phyloP scores from a whole-genome alignment of 768 basidiomycete species.

The Trametes gibbosa region DNA sequence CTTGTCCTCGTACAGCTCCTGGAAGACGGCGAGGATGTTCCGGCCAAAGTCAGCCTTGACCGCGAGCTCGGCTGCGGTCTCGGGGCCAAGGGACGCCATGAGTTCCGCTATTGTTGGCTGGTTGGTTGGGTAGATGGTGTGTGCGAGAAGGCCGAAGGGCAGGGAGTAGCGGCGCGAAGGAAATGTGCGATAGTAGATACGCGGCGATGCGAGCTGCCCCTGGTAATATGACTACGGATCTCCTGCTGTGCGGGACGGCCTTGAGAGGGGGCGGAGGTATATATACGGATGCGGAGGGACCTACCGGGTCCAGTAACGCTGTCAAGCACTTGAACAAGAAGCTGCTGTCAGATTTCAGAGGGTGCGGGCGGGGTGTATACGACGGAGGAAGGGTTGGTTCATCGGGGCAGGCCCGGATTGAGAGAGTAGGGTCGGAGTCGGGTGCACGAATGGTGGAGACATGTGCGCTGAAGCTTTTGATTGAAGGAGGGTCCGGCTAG shows the following conservation, averaged over 20 bases:
- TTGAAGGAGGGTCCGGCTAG: too few species aligned
- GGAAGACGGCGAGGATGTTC: slow-evolving; percentile 28
- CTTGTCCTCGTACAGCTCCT: slow-evolving; percentile 29
- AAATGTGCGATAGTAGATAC: too few species aligned
- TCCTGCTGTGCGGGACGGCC: too few species aligned
- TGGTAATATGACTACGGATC: neutral
- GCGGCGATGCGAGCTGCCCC: neutral
- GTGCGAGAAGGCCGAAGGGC: neutral
- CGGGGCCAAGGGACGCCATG: slow-evolving; percentile 11
- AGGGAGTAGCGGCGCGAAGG: too few species aligned
- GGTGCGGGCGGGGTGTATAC: slow-evolving; percentile 1
- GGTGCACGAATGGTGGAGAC: too few species aligned
- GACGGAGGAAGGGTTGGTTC: slow-evolving; percentile 6
- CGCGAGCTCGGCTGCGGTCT: slow-evolving; percentile 25
- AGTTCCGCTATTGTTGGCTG: too few species aligned
- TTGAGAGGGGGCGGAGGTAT: neutral
- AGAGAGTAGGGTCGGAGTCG: neutral
- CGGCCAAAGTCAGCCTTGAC: slow-evolving; percentile 27
- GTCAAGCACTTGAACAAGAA: slow-evolving; percentile 3
- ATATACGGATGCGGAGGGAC: slow-evolving; percentile 2
- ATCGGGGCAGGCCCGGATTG: neutral
- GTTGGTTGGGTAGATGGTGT: too few species aligned
- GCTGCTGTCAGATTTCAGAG: slow-evolving; percentile 16
- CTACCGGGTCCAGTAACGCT: slow-evolving; percentile 16
- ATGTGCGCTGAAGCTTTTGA: too few species aligned